Evolutionary conservation across 2,329 filamentous ascomycete genomes (phyloP).

Genomic region (Neoscytalidium dimidiatum): DNA sequence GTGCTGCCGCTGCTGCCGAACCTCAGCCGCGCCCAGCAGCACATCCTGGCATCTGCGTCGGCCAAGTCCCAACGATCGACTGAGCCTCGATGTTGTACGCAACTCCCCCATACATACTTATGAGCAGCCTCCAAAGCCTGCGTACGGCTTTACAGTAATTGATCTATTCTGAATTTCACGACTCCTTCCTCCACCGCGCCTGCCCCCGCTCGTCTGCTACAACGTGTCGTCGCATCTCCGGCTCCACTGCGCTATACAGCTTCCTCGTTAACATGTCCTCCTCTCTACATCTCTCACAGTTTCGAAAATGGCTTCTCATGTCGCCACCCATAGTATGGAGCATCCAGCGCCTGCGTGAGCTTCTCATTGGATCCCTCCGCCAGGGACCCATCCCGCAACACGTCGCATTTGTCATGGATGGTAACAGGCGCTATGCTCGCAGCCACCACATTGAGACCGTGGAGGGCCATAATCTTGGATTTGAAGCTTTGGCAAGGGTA

Average conservation of each 20-base stretch:
- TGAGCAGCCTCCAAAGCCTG: not conserved
- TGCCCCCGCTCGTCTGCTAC: not conserved
- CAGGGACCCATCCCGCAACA: conserved; percentile 93
- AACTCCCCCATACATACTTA: conserved; percentile 8
- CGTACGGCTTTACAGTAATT: not conserved
- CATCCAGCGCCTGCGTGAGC: conserved; percentile 74
- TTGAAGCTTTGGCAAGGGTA: conserved; percentile 89
- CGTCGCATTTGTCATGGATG: conserved; percentile 99
- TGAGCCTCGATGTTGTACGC: conserved; percentile 14
- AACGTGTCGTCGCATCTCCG: not conserved
- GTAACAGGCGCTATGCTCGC: conserved; percentile 89
- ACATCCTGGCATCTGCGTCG: conserved; percentile 10
- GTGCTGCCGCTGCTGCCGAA: not conserved
- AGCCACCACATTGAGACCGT: conserved; percentile 92
- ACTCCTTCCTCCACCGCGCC: not conserved
- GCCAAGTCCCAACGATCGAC: conserved; percentile 15
- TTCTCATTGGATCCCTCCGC: conserved; percentile 83
- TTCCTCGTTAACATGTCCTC: conserved; percentile 16
- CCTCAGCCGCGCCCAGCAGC: not conserved
- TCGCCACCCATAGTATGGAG: conserved; percentile 92
- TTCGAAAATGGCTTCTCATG: conserved; percentile 76
- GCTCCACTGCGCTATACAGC: conserved; percentile 8
- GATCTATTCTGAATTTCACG: not conserved
- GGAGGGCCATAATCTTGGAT: conserved; percentile 93
- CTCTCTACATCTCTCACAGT: conserved; percentile 61